Evolutionary conservation across 148 eudicot genomes (phyloP).

Genomic region (Chenopodium album): DNA sequence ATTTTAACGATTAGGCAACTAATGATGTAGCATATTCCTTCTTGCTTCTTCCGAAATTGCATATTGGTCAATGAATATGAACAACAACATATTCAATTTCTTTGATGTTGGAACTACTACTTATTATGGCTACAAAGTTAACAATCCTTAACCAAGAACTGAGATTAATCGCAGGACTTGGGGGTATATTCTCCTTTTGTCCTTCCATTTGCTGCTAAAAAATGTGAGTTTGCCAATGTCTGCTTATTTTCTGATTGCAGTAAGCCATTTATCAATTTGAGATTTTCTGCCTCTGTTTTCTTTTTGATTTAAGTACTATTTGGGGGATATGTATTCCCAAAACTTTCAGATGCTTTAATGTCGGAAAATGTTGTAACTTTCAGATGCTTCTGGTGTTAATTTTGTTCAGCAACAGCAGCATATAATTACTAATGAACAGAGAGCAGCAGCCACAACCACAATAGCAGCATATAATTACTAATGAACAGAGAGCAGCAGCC

Average conservation of each 20-base stretch:
- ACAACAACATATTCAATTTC: conserved; percentile 44
- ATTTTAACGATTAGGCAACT: conserved; percentile 14
- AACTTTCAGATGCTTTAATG: neutral
- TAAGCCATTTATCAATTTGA: neutral
- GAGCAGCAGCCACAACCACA: too few species aligned
- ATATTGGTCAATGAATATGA: conserved; percentile 67
- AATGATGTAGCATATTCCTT: neutral
- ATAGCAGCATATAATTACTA: too few species aligned
- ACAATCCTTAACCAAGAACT: conserved; percentile 41
- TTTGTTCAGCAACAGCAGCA: too few species aligned
- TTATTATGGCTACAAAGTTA: conserved; percentile 47
- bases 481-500: too few species aligned
- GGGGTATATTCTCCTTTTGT: conserved; percentile 71
- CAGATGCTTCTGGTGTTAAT: too few species aligned
- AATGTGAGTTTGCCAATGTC: conserved; percentile 47
- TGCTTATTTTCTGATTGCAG: neutral
- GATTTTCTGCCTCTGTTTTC: neutral
- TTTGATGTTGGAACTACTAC: conserved; percentile 49
- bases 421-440: too few species aligned
- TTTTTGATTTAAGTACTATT: neutral
- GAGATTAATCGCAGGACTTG: conserved; percentile 55
- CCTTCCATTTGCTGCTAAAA: conserved; percentile 49
- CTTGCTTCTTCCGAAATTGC: conserved; percentile 40
- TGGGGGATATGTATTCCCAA: neutral
- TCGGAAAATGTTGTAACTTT: neutral